Evolutionary conservation across 441 rosid genomes (phyloP).

Genomic region (Gossypium lobatum): DNA sequence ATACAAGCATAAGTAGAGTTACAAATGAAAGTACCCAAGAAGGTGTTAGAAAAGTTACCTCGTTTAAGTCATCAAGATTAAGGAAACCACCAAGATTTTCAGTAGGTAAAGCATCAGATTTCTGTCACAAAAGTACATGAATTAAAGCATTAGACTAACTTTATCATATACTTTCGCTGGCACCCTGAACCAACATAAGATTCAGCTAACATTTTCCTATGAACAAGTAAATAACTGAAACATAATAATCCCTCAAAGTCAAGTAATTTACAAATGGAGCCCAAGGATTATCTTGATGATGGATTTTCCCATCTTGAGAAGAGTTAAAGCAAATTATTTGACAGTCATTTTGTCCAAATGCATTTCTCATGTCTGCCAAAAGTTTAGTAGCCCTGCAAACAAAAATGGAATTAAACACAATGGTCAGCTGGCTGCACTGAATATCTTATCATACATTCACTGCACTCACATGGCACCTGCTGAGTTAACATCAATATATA

Average conservation of each 20-base stretch:
- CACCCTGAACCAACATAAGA: slow-evolving; percentile 16
- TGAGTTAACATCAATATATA: background rate
- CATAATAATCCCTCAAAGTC: slow-evolving; percentile 20
- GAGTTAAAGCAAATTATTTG: slow-evolving; percentile 88
- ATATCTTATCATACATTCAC: background rate
- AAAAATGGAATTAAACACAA: slow-evolving; percentile 14
- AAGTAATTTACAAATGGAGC: slow-evolving; percentile 52
- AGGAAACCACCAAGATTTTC: slow-evolving; percentile 68
- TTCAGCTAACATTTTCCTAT: slow-evolving; percentile 7
- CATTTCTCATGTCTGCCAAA: slow-evolving; percentile 80
- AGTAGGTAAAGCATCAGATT: slow-evolving; percentile 42
- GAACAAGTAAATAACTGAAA: slow-evolving; percentile 17
- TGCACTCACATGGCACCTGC: background rate
- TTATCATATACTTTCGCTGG: background rate
- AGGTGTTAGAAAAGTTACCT: slow-evolving; percentile 37
- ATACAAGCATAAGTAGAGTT: slow-evolving; percentile 21
- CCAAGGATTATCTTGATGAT: slow-evolving; percentile 76
- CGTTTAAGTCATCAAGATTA: slow-evolving; percentile 66
- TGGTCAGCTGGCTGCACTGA: background rate
- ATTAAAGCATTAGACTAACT: slow-evolving; percentile 20
- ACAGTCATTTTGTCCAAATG: slow-evolving; percentile 78
- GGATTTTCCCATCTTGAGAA: slow-evolving; percentile 61
- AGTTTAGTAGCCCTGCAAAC: slow-evolving; percentile 72
- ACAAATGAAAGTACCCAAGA: slow-evolving; percentile 11
- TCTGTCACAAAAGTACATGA: slow-evolving; percentile 49